These are phyloP conservation scores for Podaxis pistillaris DNA, from an alignment of 768 basidiomycete species.

Conservation along the genomic window DNA sequence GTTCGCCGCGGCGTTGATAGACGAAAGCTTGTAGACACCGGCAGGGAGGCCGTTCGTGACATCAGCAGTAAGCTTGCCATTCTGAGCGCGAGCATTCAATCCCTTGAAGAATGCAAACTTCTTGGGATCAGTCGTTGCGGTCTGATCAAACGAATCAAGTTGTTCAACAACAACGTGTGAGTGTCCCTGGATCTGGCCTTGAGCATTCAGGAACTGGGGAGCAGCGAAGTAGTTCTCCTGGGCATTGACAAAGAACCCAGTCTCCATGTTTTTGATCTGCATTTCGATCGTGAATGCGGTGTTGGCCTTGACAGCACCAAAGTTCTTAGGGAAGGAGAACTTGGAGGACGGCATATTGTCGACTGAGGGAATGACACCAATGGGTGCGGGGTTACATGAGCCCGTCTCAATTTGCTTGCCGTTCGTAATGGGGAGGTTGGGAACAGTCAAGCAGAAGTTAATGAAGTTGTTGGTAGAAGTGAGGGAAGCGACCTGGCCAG, in stretches of 20 bases:
- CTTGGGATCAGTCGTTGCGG: constrained; percentile 44
- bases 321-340: constrained; percentile 42
- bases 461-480: constrained; percentile 67
- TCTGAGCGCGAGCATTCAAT: constrained; percentile 44
- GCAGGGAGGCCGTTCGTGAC: constrained; percentile 51
- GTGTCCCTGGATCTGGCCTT: constrained; percentile 49
- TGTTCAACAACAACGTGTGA: constrained; percentile 55
- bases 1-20: constrained; percentile 51
- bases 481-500: constrained; percentile 48
- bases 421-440: constrained; percentile 49
- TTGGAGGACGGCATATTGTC: constrained; percentile 47
- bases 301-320: constrained; percentile 36
- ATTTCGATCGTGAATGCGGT: constrained; percentile 44
- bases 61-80: constrained; percentile 48
- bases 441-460: constrained; percentile 48
- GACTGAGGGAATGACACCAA: constrained; percentile 45
- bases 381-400: constrained; percentile 53
- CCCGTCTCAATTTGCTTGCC: constrained; percentile 44
- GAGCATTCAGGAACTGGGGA: constrained; percentile 45
- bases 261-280: constrained; percentile 33
- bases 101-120: constrained; percentile 69
- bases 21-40: constrained; percentile 54
- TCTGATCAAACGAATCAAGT: constrained; percentile 40
- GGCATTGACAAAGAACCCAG: constrained; percentile 54
- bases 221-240: constrained; percentile 46